Percentiles rank a stretch among this genome's conserved stretches.
These are phyloP conservation scores for Barbarea vulgaris DNA, from an alignment of 345 rosid genomes.

Conservation along the genomic window DNA sequence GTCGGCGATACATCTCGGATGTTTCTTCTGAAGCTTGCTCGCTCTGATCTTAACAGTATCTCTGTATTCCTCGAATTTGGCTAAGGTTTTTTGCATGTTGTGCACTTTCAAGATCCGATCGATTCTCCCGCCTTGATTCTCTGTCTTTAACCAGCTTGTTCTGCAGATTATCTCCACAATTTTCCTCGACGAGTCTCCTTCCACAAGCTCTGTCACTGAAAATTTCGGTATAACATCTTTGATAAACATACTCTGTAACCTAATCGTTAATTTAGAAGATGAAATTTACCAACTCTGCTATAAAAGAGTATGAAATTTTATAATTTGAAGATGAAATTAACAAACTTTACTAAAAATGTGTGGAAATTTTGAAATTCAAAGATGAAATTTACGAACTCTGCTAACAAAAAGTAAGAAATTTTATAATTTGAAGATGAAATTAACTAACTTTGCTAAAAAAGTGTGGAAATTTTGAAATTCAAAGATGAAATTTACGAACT, in stretches of 20 bases:
- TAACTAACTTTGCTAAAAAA: background rate
- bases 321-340: background rate
- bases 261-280: background rate
- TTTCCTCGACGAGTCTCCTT: slow-evolving; percentile 93
- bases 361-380: background rate
- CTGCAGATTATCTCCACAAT: slow-evolving; percentile 95
- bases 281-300: background rate
- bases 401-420: background rate
- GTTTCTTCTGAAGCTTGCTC: slow-evolving; percentile 89
- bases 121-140: slow-evolving; percentile 71
- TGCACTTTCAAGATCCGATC: slow-evolving; percentile 92
- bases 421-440: background rate
- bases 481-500: background rate
- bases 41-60: slow-evolving; percentile 83
- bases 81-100: slow-evolving; percentile 88
- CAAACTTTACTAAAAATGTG: background rate
- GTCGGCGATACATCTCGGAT: slow-evolving; percentile 91
- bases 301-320: background rate
- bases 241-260: background rate
- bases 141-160: slow-evolving; percentile 78
- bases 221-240: background rate
- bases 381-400: too few species aligned
- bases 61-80: slow-evolving; percentile 89
- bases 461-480: background rate
- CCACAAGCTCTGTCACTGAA: slow-evolving; percentile 89